phyloP scores from a whole-genome alignment of 805 yeast genomes.

The Jamesozyma rosinii region DNA sequence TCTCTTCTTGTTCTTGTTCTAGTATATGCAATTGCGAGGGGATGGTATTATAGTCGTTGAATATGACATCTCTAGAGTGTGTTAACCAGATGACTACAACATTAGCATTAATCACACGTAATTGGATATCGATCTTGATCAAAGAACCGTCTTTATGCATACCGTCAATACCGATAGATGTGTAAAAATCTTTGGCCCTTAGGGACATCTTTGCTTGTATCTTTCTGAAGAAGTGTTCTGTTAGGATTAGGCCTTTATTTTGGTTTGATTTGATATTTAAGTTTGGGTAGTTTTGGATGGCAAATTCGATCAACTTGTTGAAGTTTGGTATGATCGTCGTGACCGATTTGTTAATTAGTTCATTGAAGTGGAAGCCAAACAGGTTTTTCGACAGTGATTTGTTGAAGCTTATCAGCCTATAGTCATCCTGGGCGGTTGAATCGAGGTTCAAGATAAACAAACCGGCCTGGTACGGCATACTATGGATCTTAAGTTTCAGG shows the following conservation, averaged over 20 bases:
- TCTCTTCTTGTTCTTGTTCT: constrained; percentile 5
- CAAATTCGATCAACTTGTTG: constrained; percentile 29
- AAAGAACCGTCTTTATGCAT: constrained; percentile 56
- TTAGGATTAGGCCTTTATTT: constrained; percentile 60
- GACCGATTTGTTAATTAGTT: constrained; percentile 39
- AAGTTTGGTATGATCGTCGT: constrained; percentile 58
- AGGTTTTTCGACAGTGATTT: constrained; percentile 66
- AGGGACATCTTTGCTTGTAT: constrained; percentile 37
- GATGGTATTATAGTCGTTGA: constrained; percentile 25
- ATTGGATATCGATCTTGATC: constrained; percentile 68
- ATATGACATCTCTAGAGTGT: constrained; percentile 46
- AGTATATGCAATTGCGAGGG: constrained; percentile 33
- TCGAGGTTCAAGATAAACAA: constrained; percentile 45
- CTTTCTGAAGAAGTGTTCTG: constrained; percentile 81
- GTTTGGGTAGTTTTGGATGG: constrained; percentile 29
- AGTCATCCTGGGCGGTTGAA: constrained; percentile 33
- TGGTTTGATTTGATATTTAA: constrained; percentile 33
- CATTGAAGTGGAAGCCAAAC: constrained; percentile 52
- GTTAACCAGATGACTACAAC: constrained; percentile 76
- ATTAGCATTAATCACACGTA: constrained; percentile 55
- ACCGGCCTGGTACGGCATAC: constrained; percentile 81
- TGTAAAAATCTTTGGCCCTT: constrained; percentile 42
- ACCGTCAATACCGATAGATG: constrained; percentile 58
- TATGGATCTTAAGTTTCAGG: constrained; percentile 55
- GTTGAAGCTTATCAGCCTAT: constrained; percentile 59